Conservation (phyloP, 306 rosid species). For the Abrus pulchellus region DNA sequence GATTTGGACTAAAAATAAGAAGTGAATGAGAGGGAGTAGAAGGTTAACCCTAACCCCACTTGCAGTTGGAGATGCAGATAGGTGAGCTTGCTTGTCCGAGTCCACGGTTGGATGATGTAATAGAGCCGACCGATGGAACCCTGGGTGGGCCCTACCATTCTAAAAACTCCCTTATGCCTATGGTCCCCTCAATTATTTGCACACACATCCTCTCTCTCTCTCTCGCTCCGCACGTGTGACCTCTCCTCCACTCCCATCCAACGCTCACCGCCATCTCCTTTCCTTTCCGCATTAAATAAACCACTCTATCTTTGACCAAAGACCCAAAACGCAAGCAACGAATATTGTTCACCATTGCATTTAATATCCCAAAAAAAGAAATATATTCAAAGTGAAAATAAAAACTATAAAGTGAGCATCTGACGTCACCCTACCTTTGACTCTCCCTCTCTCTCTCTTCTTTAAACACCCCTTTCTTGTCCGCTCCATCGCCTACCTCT, state of each 20-base stretch:
- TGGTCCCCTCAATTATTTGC: constrained; percentile 57
- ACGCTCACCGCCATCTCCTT: constrained; percentile 26
- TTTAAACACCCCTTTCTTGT: constrained; percentile 66
- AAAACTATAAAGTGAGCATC: constrained; percentile 47
- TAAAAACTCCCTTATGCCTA: neutral
- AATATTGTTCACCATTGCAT: neutral
- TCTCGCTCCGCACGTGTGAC: constrained; percentile 58
- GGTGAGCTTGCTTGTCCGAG: constrained; percentile 20
- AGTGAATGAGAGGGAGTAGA: neutral
- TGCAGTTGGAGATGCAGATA: neutral
- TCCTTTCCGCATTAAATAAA: neutral
- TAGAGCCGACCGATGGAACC: constrained; percentile 52
- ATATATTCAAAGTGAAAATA: constrained; percentile 25
- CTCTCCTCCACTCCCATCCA: constrained; percentile 46
- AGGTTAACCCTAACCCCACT: neutral
- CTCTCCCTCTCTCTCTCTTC: constrained; percentile 58
- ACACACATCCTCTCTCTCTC: too few relatives aligned
- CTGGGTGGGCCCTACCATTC: neutral
- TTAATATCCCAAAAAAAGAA: neutral
- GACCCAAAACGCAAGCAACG: constrained; percentile 51
- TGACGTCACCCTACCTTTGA: constrained; percentile 92
- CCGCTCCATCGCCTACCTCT: constrained; percentile 42
- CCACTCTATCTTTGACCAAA: constrained; percentile 63
- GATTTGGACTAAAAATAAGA: too few relatives aligned
- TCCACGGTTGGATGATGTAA: constrained; percentile 54